Percentiles rank a stretch among this genome's conserved stretches.
Conservation (phyloP, 2,329 filamentous ascomycete species). For the Aspergillus eucalypticola region DNA sequence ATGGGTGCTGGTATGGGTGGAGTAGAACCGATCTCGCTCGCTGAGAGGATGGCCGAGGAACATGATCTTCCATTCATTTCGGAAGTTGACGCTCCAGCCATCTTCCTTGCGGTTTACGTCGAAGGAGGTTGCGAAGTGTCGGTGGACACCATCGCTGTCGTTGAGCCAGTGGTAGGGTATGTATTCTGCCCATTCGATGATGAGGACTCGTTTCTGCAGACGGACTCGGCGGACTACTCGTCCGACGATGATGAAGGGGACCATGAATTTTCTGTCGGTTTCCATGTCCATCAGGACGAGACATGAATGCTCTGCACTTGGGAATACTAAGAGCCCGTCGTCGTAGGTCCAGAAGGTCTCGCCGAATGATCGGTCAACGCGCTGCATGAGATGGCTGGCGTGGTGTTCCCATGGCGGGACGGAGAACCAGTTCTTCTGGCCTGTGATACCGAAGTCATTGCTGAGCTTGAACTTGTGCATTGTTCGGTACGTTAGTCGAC, state of each 20-base stretch:
- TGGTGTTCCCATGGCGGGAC: conserved; percentile 46
- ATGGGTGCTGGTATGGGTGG: conserved; percentile 59
- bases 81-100: conserved; percentile 51
- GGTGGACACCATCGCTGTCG: conserved; percentile 53
- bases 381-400: conserved; percentile 35
- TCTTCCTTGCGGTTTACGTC: conserved; percentile 42
- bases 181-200: conserved; percentile 64
- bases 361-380: conserved; percentile 37
- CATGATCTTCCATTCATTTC: conserved; percentile 63
- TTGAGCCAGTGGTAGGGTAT: conserved; percentile 55
- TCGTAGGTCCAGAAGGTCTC: conserved; percentile 58
- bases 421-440: conserved; percentile 42
- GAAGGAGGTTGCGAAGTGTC: conserved; percentile 63
- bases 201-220: conserved; percentile 55
- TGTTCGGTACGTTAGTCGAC: conserved; percentile 49
- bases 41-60: conserved; percentile 58
- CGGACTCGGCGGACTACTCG: conserved; percentile 59
- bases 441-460: conserved; percentile 37
- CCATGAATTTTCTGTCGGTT: conserved; percentile 42
- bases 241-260: conserved; percentile 54
- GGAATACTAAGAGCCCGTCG: conserved; percentile 60
- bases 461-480: conserved; percentile 50
- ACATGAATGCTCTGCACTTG: conserved; percentile 36
- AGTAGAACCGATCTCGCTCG: conserved; percentile 63
- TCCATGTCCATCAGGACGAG: conserved; percentile 55